These are phyloP conservation scores for Hypericum perforatum DNA, from an alignment of 345 rosid genomes.

Conservation along the genomic window DNA sequence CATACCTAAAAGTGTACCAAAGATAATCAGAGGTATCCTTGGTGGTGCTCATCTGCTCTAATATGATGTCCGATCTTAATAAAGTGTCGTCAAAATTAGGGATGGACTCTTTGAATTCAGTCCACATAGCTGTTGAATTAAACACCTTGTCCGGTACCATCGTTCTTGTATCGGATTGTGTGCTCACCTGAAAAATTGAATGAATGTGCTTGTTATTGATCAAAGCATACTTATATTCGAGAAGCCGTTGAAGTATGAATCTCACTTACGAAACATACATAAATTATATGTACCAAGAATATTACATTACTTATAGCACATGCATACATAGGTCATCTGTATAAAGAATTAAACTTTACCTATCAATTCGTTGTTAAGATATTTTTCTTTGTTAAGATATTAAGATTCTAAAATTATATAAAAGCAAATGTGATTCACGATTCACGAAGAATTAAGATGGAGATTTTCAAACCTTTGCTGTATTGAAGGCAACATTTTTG, in stretches of 20 bases:
- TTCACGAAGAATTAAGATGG: neutral
- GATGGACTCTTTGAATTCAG: conserved; percentile 42
- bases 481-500: conserved; percentile 55
- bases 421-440: too few species aligned
- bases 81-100: conserved; percentile 38
- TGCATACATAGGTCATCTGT: too few species aligned
- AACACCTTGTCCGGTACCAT: conserved; percentile 29
- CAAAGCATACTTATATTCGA: too few species aligned
- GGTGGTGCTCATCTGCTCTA: conserved; percentile 62
- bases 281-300: too few species aligned
- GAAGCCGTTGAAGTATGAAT: too few species aligned
- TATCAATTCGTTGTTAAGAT: too few species aligned
- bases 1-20: conserved; percentile 62
- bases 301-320: too few species aligned
- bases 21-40: conserved; percentile 78
- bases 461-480: conserved; percentile 37
- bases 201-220: neutral
- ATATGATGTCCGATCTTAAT: conserved; percentile 35
- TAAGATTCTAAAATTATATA: too few species aligned
- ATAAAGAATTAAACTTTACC: too few species aligned
- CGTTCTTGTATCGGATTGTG: conserved; percentile 39
- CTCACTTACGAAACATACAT: too few species aligned
- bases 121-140: conserved; percentile 36
- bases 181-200: conserved; percentile 33
- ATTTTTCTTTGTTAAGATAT: too few species aligned